phyloP scores from a whole-genome alignment of 306 rosid genomes.

The Styphnolobium japonicum region DNA sequence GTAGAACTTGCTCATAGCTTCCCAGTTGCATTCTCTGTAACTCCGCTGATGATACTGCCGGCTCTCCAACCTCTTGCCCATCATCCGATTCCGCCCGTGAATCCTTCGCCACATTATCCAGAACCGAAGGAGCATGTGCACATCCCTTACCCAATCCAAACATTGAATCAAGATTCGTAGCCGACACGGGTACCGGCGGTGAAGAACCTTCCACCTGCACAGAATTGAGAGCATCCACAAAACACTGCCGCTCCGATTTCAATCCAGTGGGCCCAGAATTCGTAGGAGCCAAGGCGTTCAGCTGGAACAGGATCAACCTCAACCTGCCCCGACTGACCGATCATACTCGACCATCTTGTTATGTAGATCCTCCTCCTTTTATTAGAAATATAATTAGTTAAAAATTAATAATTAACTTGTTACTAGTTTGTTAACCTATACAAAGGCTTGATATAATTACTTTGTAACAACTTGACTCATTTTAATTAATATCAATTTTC shows the following conservation, averaged over 20 bases:
- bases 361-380: conserved; percentile 65
- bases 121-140: conserved; percentile 18
- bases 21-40: conserved; percentile 46
- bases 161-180: conserved; percentile 62
- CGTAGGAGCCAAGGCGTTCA: conserved; percentile 11
- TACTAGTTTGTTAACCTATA: too few relatives aligned
- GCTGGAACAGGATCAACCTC: conserved; percentile 52
- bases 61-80: conserved; percentile 30
- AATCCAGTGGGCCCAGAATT: conserved; percentile 34
- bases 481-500: too few relatives aligned
- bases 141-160: conserved; percentile 76
- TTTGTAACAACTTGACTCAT: too few relatives aligned
- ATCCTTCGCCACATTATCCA: conserved; percentile 30
- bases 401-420: too few relatives aligned
- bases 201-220: conserved; percentile 58
- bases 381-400: too few relatives aligned
- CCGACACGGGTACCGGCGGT: conserved; percentile 34
- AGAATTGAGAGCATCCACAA: conserved; percentile 81
- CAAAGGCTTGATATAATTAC: too few relatives aligned
- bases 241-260: conserved; percentile 72
- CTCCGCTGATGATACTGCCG: conserved; percentile 35
- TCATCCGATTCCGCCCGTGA: conserved; percentile 45
- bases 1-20: conserved; percentile 33
- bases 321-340: conserved; percentile 44
- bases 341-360: conserved; percentile 67